These are phyloP conservation scores for Arthonia radiata DNA, from an alignment of 495 filamentous ascomycete genomes.

Conservation along the genomic window DNA sequence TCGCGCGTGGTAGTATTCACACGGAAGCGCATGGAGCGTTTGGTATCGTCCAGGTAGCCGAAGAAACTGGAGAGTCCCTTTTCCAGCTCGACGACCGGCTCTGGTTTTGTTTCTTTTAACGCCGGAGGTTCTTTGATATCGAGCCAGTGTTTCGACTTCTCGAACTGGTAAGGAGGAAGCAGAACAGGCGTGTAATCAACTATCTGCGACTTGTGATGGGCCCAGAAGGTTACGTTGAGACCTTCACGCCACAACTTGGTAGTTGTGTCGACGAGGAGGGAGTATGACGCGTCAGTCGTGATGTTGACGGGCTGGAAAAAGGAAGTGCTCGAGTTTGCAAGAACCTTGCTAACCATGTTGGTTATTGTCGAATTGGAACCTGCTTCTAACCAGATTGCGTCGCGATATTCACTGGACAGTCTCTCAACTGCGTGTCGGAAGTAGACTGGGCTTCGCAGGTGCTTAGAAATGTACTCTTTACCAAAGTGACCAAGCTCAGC, in stretches of 20 bases:
- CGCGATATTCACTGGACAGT: slow-evolving; percentile 13
- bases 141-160: slow-evolving; percentile 17
- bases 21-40: too few species aligned
- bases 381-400: slow-evolving; percentile 24
- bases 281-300: slow-evolving; percentile 10
- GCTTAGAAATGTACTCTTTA: slow-evolving; percentile 19
- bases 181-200: slow-evolving; percentile 13
- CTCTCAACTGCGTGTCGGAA: slow-evolving; percentile 23
- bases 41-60: too few species aligned
- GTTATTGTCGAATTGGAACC: slow-evolving; percentile 24
- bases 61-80: too few species aligned
- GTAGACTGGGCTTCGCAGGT: slow-evolving; percentile 25
- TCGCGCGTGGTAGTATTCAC: too few species aligned
- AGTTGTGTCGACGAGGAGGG: slow-evolving; percentile 18
- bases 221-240: slow-evolving; percentile 20
- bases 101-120: too few species aligned
- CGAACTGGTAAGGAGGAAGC: slow-evolving; percentile 31
- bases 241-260: slow-evolving; percentile 23
- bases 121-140: slow-evolving; percentile 2
- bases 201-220: slow-evolving; percentile 17
- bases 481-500: too few species aligned
- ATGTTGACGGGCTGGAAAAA: slow-evolving; percentile 22
- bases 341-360: slow-evolving; percentile 16
- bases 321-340: slow-evolving; percentile 2
- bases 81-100: too few species aligned